Percentiles rank a stretch among this genome's conserved stretches.
Conservation (phyloP, 495 filamentous ascomycete genomes). For the Amorphotheca resinae region DNA sequence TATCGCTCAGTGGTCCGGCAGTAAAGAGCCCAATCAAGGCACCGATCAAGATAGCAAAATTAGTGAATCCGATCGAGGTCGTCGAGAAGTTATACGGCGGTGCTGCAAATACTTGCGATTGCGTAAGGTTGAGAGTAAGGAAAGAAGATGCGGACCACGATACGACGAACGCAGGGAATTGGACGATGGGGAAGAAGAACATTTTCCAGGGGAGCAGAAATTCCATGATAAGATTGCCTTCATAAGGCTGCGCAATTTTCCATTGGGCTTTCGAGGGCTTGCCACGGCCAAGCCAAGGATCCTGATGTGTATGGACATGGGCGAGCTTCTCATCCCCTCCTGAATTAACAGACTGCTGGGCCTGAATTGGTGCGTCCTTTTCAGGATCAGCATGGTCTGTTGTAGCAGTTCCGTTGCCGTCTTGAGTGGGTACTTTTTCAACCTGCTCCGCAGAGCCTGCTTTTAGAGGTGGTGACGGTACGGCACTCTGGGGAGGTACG, state of each 20-base stretch:
- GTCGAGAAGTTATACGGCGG: slow-evolving; percentile 47
- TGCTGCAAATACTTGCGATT: slow-evolving; percentile 45
- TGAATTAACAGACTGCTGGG: neutral
- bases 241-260: slow-evolving; percentile 26
- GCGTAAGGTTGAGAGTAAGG: slow-evolving; percentile 49
- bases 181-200: slow-evolving; percentile 49
- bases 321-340: slow-evolving; percentile 5
- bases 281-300: slow-evolving; percentile 37
- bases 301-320: slow-evolving; percentile 16
- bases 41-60: slow-evolving; percentile 36
- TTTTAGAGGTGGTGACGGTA: slow-evolving; percentile 1
- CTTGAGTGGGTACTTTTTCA: neutral
- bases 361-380: slow-evolving; percentile 17
- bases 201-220: slow-evolving; percentile 43
- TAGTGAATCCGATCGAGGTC: slow-evolving; percentile 30
- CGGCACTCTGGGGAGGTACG: neutral
- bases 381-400: slow-evolving; percentile 8
- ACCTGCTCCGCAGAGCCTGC: neutral
- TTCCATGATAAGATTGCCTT: slow-evolving; percentile 30
- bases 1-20: slow-evolving; percentile 38
- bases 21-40: slow-evolving; percentile 34
- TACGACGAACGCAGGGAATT: slow-evolving; percentile 49
- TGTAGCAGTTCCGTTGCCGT: neutral
- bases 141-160: slow-evolving; percentile 48
- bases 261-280: slow-evolving; percentile 43